Percentiles rank a stretch among this genome's conserved stretches.
phyloP scores from a whole-genome alignment of 495 filamentous ascomycete genomes.

The Lineolata rhizophorae region DNA sequence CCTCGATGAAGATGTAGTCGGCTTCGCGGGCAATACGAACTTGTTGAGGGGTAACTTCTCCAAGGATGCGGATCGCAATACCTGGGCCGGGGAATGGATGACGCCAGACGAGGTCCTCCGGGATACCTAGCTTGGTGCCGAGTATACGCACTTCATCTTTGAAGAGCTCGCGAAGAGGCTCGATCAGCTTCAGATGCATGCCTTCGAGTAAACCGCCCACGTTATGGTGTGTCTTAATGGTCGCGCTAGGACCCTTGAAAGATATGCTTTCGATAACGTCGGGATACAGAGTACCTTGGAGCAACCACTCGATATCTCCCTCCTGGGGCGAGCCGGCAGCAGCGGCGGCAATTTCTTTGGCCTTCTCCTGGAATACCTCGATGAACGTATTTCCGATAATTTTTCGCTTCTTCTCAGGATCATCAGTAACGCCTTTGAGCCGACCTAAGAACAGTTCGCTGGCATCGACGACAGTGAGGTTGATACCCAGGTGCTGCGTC shows the following conservation, averaged over 20 bases:
- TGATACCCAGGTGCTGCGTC: constrained; percentile 58
- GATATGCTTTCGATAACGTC: constrained; percentile 67
- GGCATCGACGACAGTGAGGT: constrained; percentile 74
- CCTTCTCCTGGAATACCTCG: constrained; percentile 69
- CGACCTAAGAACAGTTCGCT: constrained; percentile 47
- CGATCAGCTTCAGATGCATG: constrained; percentile 45
- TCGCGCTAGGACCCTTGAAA: constrained; percentile 61
- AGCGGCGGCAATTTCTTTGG: constrained; percentile 47
- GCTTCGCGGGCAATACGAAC: constrained; percentile 66
- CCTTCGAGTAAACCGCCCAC: constrained; percentile 47
- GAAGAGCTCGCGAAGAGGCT: constrained; percentile 62
- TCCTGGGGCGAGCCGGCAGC: constrained; percentile 35
- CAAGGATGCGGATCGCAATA: constrained; percentile 72
- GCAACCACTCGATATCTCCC: constrained; percentile 58
- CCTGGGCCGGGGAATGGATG: constrained; percentile 78
- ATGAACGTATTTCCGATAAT: constrained; percentile 77
- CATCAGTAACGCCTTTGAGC: constrained; percentile 46
- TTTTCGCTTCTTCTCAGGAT: constrained; percentile 87
- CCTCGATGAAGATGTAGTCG: constrained; percentile 72
- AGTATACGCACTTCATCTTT: constrained; percentile 71
- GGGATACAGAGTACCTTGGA: constrained; percentile 69
- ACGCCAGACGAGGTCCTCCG: constrained; percentile 55
- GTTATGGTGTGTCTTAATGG: constrained; percentile 77
- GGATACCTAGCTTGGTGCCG: constrained; percentile 54
- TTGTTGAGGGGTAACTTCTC: constrained; percentile 62